Evolutionary conservation across 2,329 filamentous ascomycete species (phyloP).

Genomic region (Leptographium wingfieldii): DNA sequence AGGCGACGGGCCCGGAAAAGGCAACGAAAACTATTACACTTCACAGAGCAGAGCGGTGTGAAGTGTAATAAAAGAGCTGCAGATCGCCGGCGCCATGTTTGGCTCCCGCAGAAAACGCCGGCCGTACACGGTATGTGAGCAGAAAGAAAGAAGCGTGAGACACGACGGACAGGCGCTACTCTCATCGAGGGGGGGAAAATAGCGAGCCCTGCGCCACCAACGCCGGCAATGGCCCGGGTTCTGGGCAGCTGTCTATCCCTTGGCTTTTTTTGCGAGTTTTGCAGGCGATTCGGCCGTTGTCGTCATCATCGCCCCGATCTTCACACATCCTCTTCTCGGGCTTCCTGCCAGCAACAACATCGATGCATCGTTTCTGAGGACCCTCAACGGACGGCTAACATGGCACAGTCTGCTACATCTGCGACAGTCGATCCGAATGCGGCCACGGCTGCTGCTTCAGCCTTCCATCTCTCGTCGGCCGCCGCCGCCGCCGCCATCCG

Average conservation of each 20-base stretch:
- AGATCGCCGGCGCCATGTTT: slow-evolving; percentile 23
- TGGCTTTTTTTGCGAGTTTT: not conserved
- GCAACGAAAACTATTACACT: not conserved
- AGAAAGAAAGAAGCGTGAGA: not conserved
- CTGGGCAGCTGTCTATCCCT: not conserved
- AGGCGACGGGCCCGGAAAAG: not conserved
- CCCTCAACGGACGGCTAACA: slow-evolving; percentile 7
- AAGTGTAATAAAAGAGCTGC: not conserved
- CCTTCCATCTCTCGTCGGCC: slow-evolving; percentile 73
- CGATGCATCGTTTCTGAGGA: not conserved
- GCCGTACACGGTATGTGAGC: slow-evolving; percentile 33
- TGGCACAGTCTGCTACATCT: slow-evolving; percentile 45
- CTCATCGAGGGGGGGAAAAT: not conserved
- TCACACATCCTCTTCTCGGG: not conserved
- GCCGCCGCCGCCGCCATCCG: slow-evolving; percentile 78
- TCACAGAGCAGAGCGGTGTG: too few species aligned
- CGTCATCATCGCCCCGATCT: not conserved
- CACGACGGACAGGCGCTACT: not conserved
- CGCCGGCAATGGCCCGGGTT: not conserved
- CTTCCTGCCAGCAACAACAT: not conserved
- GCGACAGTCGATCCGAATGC: slow-evolving; percentile 59
- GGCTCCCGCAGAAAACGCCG: slow-evolving; percentile 35
- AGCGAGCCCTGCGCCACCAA: not conserved
- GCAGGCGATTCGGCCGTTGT: too few species aligned
- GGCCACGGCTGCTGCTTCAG: slow-evolving; percentile 67